phyloP scores from a whole-genome alignment of 2,329 filamentous ascomycete genomes.

The Ascochyta clinopodiicola region DNA sequence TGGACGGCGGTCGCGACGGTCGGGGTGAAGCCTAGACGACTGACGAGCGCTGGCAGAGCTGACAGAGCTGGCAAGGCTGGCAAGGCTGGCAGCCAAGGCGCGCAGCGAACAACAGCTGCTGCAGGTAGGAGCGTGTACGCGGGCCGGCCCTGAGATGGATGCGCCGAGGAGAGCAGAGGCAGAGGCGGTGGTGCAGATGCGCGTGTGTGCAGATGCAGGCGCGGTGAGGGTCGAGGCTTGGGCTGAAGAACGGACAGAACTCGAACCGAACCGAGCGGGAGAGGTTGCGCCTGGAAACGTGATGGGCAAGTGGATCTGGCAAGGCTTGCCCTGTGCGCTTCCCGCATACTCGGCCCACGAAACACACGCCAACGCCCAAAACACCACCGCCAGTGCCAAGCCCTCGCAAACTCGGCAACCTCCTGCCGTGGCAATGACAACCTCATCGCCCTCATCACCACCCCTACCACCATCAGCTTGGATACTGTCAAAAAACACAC shows the following conservation, averaged over 20 bases:
- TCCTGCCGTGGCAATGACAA: background rate
- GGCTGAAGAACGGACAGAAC: conserved; percentile 5
- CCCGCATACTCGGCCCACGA: background rate
- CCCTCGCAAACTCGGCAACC: background rate
- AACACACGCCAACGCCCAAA: background rate
- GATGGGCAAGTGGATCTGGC: background rate
- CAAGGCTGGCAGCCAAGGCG: conserved; percentile 12
- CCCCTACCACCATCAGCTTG: background rate
- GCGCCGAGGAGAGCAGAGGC: conserved; percentile 6
- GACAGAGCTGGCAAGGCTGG: conserved; percentile 14
- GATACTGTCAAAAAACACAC: background rate
- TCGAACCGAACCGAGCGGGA: background rate
- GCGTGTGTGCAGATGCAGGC: conserved; percentile 11
- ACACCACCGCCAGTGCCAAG: background rate
- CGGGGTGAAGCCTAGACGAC: conserved; percentile 24
- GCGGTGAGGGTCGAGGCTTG: background rate
- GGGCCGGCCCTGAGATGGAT: conserved; percentile 31
- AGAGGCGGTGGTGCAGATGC: background rate
- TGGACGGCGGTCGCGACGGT: conserved; percentile 18
- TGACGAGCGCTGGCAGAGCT: conserved; percentile 15
- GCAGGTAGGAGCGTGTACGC: conserved; percentile 5
- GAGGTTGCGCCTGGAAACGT: background rate
- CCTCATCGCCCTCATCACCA: background rate
- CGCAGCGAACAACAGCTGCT: conserved; percentile 11
- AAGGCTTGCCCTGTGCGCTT: background rate